Conservation (phyloP, 2,329 filamentous ascomycete species). For the Diaporthe vexans region DNA sequence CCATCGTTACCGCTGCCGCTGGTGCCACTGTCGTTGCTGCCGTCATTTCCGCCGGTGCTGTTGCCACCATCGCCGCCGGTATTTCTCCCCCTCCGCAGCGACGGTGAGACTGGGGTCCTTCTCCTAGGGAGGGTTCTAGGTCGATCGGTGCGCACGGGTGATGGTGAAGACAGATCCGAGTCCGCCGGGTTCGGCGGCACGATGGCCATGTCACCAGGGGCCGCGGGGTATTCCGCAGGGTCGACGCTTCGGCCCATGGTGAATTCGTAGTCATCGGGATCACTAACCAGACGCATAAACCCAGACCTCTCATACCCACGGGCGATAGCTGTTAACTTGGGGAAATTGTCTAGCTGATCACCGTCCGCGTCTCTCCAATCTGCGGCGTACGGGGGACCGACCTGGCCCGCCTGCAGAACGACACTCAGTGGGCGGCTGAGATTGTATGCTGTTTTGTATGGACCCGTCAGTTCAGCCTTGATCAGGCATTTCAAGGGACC, state of each 20-base stretch:
- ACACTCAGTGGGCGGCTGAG: neutral
- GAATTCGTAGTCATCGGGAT: neutral
- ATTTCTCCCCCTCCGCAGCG: too few species aligned
- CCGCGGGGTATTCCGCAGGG: neutral
- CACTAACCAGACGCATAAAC: neutral
- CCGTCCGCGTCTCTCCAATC: neutral
- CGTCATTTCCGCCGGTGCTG: too few species aligned
- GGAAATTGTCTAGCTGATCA: too few species aligned
- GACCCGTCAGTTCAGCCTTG: too few species aligned
- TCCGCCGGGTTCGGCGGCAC: neutral
- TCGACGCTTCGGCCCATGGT: constrained; percentile 19
- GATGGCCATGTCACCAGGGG: neutral
- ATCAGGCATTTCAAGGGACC: too few species aligned
- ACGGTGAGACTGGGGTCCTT: too few species aligned
- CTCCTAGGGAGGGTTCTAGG: too few species aligned
- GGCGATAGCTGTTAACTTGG: too few species aligned
- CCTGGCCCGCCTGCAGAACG: neutral
- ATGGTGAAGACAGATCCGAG: neutral
- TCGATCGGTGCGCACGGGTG: neutral
- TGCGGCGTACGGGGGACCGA: neutral
- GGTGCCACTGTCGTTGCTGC: too few species aligned
- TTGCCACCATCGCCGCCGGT: too few species aligned
- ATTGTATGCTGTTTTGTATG: neutral
- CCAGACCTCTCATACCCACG: neutral
- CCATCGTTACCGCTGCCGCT: too few species aligned